Base-by-base conservation (phyloP, 2,329 filamentous ascomycete genomes). In the Tolypocladium tropicale region DNA sequence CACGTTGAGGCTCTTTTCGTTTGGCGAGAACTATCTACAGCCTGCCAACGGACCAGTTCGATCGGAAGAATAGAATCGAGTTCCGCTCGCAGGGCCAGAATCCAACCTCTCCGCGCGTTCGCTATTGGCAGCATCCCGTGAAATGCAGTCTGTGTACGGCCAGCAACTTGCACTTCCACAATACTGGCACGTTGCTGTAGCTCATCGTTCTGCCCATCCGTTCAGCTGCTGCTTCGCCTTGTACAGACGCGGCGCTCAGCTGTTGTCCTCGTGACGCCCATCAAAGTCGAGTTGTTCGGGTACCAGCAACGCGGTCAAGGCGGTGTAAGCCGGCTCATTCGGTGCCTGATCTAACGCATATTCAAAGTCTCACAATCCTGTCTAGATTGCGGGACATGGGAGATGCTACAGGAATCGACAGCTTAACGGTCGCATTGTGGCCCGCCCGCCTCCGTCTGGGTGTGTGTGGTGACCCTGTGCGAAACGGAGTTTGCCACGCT, bases 1-100 rank as follows among this genome's bases (percentile, higher is more conserved):
- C 59, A 84, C 83, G 46, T 67, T 86, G 52, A 75, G 83, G 61
- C 69, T 86, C 57, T 84, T 83, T 67, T 73, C 74, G 6, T 70
- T 80, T 57, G 60, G 61, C 9, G 58, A 68, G 52, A 57, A 54
- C 2, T 70, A 65, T 60, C 52, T 68, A 11, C 55, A 53, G 43
- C 30, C 53, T 23, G 52, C 33, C 33, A 34, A 55, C 56, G 59
- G 32, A 52, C 39, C 58, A 54, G 58, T 57, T 46, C 56, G 54
- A 57, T 60, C 36, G 23, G 46, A 53, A 41, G 48, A 50, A 57
- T 36, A 52, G 16, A 41, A 53, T 46, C 25, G 34, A 16, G 14
- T 30, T 14, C 21, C 28, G n/a, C 21, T n/a, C 18, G n/a, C 36
- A 9, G 25, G 34, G 11, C 7, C 46, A n/a, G 10, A n/a, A 18